Percentiles rank a stretch among this genome's conserved stretches.
These are phyloP conservation scores for Trichosporon sp. DNA, from an alignment of 1,284 basidiomycete species.

Conservation along the genomic window DNA sequence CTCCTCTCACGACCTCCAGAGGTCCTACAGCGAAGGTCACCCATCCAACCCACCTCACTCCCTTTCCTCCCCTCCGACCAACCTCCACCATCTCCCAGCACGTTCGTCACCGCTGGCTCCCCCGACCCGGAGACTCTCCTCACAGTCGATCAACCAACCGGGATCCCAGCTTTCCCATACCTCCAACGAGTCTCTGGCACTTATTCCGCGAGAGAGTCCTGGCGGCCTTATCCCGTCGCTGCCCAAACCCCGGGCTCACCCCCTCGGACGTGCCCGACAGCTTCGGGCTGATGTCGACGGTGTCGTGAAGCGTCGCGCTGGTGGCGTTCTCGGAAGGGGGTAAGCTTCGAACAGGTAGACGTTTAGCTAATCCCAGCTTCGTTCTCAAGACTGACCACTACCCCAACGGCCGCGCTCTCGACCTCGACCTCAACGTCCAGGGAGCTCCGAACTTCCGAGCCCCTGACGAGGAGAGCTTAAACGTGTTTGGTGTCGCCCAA, in stretches of 20 bases:
- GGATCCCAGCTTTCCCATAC: neutral
- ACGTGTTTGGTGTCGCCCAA: conserved; percentile 92
- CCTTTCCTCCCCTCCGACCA: neutral
- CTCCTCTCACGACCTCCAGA: neutral
- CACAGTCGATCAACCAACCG: neutral
- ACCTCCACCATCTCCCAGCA: conserved; percentile 23
- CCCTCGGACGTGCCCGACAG: conserved; percentile 45
- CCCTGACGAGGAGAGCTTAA: conserved; percentile 71
- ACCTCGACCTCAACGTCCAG: conserved; percentile 83
- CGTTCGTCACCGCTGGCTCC: conserved; percentile 26
- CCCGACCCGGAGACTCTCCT: conserved; percentile 1
- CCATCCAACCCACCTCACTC: neutral
- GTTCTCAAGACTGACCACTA: conserved; percentile 92
- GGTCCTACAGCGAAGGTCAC: neutral
- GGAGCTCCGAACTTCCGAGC: conserved; percentile 96
- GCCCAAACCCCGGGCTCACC: conserved; percentile 5
- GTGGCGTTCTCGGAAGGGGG: conserved; percentile 82
- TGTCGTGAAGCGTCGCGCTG: conserved; percentile 82
- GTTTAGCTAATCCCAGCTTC: conserved; percentile 57
- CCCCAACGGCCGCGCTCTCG: conserved; percentile 79
- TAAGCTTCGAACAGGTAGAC: conserved; percentile 33
- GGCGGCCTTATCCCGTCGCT: neutral
- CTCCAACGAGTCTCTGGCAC: neutral
- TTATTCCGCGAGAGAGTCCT: neutral
- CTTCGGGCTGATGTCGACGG: conserved; percentile 49